Evolutionary conservation across 1,284 basidiomycete genomes (phyloP).

Genomic region (Malassezia slooffiae): DNA sequence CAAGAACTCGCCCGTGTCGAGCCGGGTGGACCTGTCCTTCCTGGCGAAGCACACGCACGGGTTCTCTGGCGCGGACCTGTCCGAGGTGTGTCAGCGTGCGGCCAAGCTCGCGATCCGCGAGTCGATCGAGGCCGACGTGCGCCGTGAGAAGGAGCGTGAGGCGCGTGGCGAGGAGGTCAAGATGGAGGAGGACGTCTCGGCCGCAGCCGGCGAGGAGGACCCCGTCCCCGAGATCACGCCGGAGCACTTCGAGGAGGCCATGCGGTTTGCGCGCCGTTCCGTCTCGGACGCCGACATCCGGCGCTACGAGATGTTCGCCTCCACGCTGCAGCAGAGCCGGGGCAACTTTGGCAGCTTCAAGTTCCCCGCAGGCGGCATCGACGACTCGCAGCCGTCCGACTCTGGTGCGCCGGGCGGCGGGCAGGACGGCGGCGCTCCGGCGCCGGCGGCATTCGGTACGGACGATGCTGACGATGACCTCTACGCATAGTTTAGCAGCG

Average conservation of each 20-base stretch:
- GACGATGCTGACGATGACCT: slow-evolving; percentile 75
- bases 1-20: slow-evolving; percentile 80
- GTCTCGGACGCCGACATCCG: slow-evolving; percentile 67
- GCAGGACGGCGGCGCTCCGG: slow-evolving; percentile 51
- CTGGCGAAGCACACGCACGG: slow-evolving; percentile 89
- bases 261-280: slow-evolving; percentile 58
- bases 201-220: slow-evolving; percentile 62
- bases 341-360: slow-evolving; percentile 68
- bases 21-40: slow-evolving; percentile 75
- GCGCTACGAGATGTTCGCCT: slow-evolving; percentile 55
- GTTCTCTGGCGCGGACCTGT: slow-evolving; percentile 97
- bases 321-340: slow-evolving; percentile 40
- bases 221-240: slow-evolving; percentile 87
- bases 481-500: slow-evolving; percentile 62
- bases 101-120: slow-evolving; percentile 93
- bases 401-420: slow-evolving; percentile 15
- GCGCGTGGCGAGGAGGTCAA: slow-evolving; percentile 20
- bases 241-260: slow-evolving; percentile 79
- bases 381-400: slow-evolving; percentile 16
- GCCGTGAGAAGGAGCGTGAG: slow-evolving; percentile 57
- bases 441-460: slow-evolving; percentile 66
- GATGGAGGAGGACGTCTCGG: slow-evolving; percentile 14
- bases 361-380: slow-evolving; percentile 68
- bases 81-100: slow-evolving; percentile 94
- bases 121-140: slow-evolving; percentile 86